phyloP scores from a whole-genome alignment of 805 yeast species.

The Cyberlindnera americana region DNA sequence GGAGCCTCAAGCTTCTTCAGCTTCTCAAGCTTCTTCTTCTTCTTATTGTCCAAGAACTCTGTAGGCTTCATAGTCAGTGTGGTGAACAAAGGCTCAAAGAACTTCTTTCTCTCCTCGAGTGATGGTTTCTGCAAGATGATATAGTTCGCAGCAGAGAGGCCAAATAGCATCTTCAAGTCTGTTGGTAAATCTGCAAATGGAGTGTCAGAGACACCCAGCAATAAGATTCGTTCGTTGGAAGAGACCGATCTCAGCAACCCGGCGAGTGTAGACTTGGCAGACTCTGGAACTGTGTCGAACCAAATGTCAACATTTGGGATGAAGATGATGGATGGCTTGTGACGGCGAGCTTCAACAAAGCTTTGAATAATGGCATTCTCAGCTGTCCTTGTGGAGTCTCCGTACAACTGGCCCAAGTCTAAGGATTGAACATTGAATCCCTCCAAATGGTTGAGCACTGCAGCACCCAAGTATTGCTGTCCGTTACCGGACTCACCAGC shows the following conservation, averaged over 20 bases:
- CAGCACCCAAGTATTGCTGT: conserved; percentile 79
- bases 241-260: conserved; percentile 65
- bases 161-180: conserved; percentile 56
- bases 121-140: conserved; percentile 44
- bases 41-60: conserved; percentile 62
- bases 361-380: conserved; percentile 83
- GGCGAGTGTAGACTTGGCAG: conserved; percentile 68
- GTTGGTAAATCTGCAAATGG: conserved; percentile 37
- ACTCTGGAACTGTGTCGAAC: conserved; percentile 60
- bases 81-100: conserved; percentile 49
- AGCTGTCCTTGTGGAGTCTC: conserved; percentile 76
- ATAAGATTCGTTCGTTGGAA: conserved; percentile 67
- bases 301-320: conserved; percentile 83
- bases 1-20: conserved; percentile 39
- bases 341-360: conserved; percentile 83
- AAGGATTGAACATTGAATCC: conserved; percentile 86
- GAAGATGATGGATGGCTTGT: conserved; percentile 80
- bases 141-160: conserved; percentile 45
- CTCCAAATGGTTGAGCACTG: conserved; percentile 77
- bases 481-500: conserved; percentile 79
- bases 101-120: conserved; percentile 45
- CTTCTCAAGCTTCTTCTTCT: conserved; percentile 30
- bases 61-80: conserved; percentile 66
- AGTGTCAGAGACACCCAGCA: conserved; percentile 70
- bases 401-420: conserved; percentile 72